phyloP scores from a whole-genome alignment of 2,329 filamentous ascomycete genomes.

The Scedosporium minutisporum region DNA sequence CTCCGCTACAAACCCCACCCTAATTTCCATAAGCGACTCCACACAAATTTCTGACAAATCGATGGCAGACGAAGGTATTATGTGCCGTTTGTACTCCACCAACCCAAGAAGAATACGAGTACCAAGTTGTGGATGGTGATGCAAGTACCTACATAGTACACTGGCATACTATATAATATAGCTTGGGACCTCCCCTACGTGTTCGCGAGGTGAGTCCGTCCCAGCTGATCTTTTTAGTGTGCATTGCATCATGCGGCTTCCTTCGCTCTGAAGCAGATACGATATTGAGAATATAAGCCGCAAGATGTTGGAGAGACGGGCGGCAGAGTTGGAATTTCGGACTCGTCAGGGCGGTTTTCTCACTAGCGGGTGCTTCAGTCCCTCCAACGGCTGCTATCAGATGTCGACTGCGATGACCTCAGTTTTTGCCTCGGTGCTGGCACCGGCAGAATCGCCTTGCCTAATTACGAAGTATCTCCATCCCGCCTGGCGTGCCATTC shows the following conservation, averaged over 20 bases:
- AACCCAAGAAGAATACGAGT: neutral
- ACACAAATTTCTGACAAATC: slow-evolving; percentile 1
- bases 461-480: neutral
- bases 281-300: neutral
- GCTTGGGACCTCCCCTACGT: neutral
- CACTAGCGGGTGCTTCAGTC: neutral
- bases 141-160: neutral
- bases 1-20: neutral
- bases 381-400: neutral
- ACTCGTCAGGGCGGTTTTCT: too few species aligned
- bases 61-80: neutral
- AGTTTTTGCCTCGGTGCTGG: neutral
- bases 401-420: too few species aligned
- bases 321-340: neutral
- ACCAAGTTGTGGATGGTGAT: neutral
- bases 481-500: neutral
- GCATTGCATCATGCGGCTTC: neutral
- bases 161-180: neutral
- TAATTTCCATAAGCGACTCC: slow-evolving; percentile 3
- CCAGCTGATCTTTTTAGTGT: neutral
- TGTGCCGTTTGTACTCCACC: neutral
- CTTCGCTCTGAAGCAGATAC: neutral
- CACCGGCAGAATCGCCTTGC: neutral
- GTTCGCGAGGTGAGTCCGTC: neutral
- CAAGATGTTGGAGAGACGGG: neutral